A percentile compares a stretch with the other conserved stretches of the same genome.
Evolutionary conservation across 192 early-diverging fungal species (phyloP).

Genomic region (Coemansia sp.): DNA sequence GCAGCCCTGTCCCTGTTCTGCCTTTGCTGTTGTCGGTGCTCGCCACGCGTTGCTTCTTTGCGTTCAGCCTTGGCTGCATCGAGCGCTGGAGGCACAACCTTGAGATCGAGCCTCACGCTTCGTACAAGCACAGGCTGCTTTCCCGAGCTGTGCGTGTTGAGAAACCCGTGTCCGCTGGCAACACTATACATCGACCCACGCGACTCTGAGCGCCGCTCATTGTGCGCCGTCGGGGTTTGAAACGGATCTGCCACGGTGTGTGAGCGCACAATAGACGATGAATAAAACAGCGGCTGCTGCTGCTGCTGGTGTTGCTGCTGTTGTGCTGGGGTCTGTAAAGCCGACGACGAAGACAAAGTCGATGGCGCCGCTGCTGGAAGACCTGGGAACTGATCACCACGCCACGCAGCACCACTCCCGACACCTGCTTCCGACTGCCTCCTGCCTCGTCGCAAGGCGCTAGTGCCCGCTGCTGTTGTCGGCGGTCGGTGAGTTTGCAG

Average conservation of each 20-base stretch:
- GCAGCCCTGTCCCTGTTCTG: not conserved
- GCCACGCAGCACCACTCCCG: not conserved
- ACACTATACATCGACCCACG: conserved; percentile 17
- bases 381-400: not conserved
- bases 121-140: conserved; percentile 20
- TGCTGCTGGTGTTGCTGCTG: not conserved
- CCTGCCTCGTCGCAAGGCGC: conserved; percentile 1
- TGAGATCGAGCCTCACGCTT: conserved; percentile 18
- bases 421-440: conserved; percentile 2
- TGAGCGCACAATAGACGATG: not conserved
- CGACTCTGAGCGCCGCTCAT: conserved; percentile 16
- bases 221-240: not conserved
- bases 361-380: not conserved
- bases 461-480: not conserved
- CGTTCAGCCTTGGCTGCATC: conserved; percentile 5
- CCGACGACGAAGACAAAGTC: not conserved
- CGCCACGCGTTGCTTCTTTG: not conserved
- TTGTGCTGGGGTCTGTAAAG: not conserved
- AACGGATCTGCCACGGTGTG: not conserved
- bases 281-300: not conserved
- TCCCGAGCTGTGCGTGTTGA: conserved; percentile 9
- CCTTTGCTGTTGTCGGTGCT: not conserved
- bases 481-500: not conserved
- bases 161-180: not conserved
- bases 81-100: conserved; percentile 21